Evolutionary conservation across 176 grass and related monocot genomes (phyloP).

Genomic region (Musa itinerans): DNA sequence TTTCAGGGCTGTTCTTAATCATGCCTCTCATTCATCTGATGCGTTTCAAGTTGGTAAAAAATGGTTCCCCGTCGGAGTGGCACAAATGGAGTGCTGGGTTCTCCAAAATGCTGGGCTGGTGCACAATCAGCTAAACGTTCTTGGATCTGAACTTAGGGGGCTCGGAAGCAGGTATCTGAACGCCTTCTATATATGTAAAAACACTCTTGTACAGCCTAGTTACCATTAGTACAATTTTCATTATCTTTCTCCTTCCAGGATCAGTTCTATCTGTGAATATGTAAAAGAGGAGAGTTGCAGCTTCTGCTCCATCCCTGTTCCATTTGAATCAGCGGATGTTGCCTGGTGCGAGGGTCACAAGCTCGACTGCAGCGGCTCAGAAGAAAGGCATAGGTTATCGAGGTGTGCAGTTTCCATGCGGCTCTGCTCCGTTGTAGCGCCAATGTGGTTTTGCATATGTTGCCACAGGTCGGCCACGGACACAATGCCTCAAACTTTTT

Average conservation of each 20-base stretch:
- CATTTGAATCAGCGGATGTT: conserved; percentile 41
- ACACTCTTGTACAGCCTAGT: not conserved
- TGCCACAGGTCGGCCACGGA: conserved; percentile 44
- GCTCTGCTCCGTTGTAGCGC: conserved; percentile 36
- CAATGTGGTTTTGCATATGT: conserved; percentile 57
- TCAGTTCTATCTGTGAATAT: conserved; percentile 34
- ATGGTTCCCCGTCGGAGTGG: conserved; percentile 48
- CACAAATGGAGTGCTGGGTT: conserved; percentile 66
- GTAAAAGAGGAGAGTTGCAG: conserved; percentile 35
- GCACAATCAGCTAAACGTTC: conserved; percentile 31
- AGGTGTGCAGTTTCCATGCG: conserved; percentile 56
- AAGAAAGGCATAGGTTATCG: conserved; percentile 40
- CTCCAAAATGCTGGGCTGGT: conserved; percentile 27
- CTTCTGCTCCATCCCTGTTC: conserved; percentile 49
- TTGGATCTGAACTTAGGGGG: conserved; percentile 40
- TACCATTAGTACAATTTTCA: not conserved
- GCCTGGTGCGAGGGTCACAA: conserved; percentile 35
- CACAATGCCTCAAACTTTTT: conserved; percentile 36
- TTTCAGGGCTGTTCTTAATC: conserved; percentile 42
- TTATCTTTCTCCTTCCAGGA: conserved; percentile 21
- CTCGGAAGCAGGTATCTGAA: conserved; percentile 41
- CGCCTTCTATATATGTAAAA: not conserved
- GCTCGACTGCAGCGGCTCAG: not conserved
- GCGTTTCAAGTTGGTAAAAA: conserved; percentile 17
- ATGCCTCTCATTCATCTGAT: conserved; percentile 9